Base-by-base conservation (phyloP, 1,139 yeast genomes). In the Arxiozyma slooffiae region DNA sequence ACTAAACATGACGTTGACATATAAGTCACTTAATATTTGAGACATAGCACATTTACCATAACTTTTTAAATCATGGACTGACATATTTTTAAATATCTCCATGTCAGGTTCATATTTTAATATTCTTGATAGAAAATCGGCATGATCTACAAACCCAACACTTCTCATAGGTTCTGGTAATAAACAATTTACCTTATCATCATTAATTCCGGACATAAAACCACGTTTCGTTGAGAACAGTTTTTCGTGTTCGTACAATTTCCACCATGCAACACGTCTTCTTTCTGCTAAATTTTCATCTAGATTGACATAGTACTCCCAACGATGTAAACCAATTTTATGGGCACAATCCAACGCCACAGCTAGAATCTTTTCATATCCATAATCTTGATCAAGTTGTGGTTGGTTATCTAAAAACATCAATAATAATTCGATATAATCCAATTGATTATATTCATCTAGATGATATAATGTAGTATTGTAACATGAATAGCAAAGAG, bases 401-500 rank as follows among this genome's bases (percentile, higher is more conserved):
- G 49, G 41, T 47, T 57, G 61, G 45, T 55, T 55, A 21, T 60
- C 60, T 22, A 60, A 50, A 26, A 64, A 49, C 7, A 53, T 41
- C 14, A 64, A 45, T 7, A 63, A 46, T 21, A 60, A 55, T 48
- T 64, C 67, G 34, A 64, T 48, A 48, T 60, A 62, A 14, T 60
- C 64, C 17, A 63, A 49, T 26, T 57, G 53, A 36, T 57, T 58
- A 14, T 48, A 48, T 30, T 59, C 61, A 47, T 53, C 54, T 37
- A 59, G 54, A 44, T 60, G 60, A 48, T 60, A 59, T 41, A 58
- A 45, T 23, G 64, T 60, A 4, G 57, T 48, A 45, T 59, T 60
- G 48, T 60, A 60, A 39, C 60, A 61, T 41, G 49, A 48, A 43
- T 61, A 61, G 41, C 59, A 56, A 18, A 62, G 45, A 4, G 63